Base-by-base conservation (phyloP, 1,284 basidiomycete genomes). In the Pascua guehoae region DNA sequence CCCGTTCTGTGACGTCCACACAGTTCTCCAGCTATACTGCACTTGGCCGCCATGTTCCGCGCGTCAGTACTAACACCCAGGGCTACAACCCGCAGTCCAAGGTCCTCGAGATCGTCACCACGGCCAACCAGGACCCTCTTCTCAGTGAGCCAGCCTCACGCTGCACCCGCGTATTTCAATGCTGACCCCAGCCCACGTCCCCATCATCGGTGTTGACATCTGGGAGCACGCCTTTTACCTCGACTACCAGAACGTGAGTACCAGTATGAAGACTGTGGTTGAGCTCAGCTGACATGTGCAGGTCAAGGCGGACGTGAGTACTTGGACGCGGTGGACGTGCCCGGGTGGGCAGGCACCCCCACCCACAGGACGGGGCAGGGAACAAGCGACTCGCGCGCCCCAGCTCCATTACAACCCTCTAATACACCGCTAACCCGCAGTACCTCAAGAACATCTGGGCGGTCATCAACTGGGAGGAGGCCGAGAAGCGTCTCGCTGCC, bases 91-190 rank as follows among this genome's bases (percentile, higher is more conserved):
- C 83, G 41, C 70, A 72, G 18, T 85, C 81, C 50, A 86, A 88
- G 79, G 87, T 84, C 77, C 85, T 98, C 46, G 91, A 95, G 76
- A 83, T 94, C 56, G 85, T 88, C 56, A 94, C 93, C 42, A 97
- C 95, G 36, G 80, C 91, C 41, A 97, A 98, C 82, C 96, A 98
- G 81, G 96, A 98, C 76, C 96, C 96, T 51, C 81, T 98, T 53
- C 83, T 96, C 53, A 71, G 81, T 76, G 50, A 58, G 77, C 71
- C n/a, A n/a, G n/a, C n/a, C n/a, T n/a, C n/a, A n/a, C n/a, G n/a
- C 10, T 11, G 10, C 2, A 0, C 15, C 17, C 32, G 12, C 8
- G 5, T 32, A 1, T 42, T 42, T 40, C 46, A 10, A 41, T 12
- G 40, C 55, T 56, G 24, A 56, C 55, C 10, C 41, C 39, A 88